phyloP scores from a whole-genome alignment of 2,329 filamentous ascomycete genomes.

The Coniochaeta ligniaria region DNA sequence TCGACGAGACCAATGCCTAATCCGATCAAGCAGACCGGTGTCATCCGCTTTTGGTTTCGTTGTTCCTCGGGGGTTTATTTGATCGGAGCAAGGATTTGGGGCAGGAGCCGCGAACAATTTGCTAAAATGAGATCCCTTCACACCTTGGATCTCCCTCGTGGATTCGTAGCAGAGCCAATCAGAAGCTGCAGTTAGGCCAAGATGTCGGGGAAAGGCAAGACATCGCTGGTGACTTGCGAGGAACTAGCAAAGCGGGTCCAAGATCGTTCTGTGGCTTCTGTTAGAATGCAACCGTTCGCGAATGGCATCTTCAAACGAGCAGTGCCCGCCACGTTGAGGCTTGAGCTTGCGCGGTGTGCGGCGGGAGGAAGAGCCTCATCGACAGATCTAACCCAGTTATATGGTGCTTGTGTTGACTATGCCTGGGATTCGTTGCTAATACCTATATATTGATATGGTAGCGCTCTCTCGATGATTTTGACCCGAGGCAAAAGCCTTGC shows the following conservation, averaged over 20 bases:
- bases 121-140: background rate
- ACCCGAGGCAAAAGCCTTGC: background rate
- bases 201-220: conserved; percentile 4
- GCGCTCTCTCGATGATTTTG: background rate
- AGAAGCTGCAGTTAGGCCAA: background rate
- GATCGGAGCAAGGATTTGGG: background rate
- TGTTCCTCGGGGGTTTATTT: background rate
- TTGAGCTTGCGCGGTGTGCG: background rate
- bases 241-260: background rate
- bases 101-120: background rate
- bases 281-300: background rate
- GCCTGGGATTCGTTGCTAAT: background rate
- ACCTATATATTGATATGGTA: background rate
- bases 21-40: background rate
- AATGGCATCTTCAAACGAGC: background rate
- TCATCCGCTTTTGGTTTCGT: background rate
- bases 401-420: background rate
- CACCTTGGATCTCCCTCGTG: background rate
- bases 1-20: background rate
- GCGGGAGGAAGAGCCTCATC: background rate
- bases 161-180: conserved; percentile 3
- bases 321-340: background rate
- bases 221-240: conserved; percentile 1
- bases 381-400: background rate
- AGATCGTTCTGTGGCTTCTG: background rate